Evolutionary conservation across 2,329 filamentous ascomycete species (phyloP), one percentile per base, ranked within the genome.

Genomic region (Calonectria multiphialidica): DNA sequence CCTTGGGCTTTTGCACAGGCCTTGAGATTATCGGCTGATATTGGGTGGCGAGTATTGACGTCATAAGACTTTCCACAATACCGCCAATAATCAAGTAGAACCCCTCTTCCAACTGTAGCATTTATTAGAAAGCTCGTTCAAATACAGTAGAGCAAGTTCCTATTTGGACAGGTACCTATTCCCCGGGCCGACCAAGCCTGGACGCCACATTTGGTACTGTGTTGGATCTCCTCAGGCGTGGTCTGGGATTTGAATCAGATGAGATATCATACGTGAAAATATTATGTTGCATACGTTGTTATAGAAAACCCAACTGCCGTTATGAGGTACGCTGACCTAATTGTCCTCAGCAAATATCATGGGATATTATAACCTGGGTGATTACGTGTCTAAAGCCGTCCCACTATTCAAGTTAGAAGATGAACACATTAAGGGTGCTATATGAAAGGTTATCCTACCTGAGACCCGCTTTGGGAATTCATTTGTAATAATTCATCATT

Each of bases 401-500:
- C 64, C 64, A 66, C 64, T 66, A 18, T n/a, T 3, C 2, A 2
- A 35, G 25, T 66, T 25, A n/a, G n/a, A n/a, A 66, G 49, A 8
- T 8, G 28, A 6, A 3, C 18, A 16, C 23, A 33, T 53, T 4
- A 25, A 3, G 18, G 10, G 5, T 15, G 1, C 5, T 23, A 6
- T 2, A 6, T 35, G 12, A 18, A 35, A 5, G 3, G 4, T 5
- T 3, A 33, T 13, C 23, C 3, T 57, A 66, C 64, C 49, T 66
- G 64, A 0, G 64, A 66, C 23, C 64, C 64, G 9, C 64, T 66
- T 45, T 66, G 64, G 5, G 64, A 66, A 16, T 66, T 66, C 64
- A 66, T 57, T 7, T 30, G 10, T 13, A 66, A 35, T 6, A 66
- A 13, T 28, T 66, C 64, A 25, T 66, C 64, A 15, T 66, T 66